Conservation (phyloP, 345 rosid genomes). For the Populus nigra region DNA sequence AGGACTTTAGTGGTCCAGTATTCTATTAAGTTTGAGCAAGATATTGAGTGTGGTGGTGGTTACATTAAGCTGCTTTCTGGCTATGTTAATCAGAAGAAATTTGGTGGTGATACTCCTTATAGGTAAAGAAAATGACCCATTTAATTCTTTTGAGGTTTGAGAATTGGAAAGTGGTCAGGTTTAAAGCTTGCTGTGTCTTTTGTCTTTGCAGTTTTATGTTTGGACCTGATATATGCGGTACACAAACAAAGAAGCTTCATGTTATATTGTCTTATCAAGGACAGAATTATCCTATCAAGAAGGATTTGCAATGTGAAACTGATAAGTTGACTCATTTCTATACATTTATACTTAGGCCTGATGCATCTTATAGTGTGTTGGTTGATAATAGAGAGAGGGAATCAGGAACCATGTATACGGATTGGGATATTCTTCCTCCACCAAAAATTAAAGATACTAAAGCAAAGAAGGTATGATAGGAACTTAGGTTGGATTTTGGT, state of each 20-base stretch:
- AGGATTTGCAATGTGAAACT: conserved; percentile 88
- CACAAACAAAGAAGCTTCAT: conserved; percentile 89
- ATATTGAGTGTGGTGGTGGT: conserved; percentile 96
- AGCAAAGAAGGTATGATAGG: conserved; percentile 64
- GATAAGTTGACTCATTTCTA: conserved; percentile 92
- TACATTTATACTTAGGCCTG: conserved; percentile 90
- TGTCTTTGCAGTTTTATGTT: conserved; percentile 74
- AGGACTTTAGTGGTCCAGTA: conserved; percentile 84
- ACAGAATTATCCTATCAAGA: conserved; percentile 84
- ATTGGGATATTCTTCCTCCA: conserved; percentile 97
- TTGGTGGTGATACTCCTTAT: conserved; percentile 98
- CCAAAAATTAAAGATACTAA: conserved; percentile 64
- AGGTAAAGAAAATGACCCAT: conserved; percentile 40
- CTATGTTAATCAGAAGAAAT: conserved; percentile 91
- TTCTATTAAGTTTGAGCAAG: conserved; percentile 81
- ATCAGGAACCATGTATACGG: conserved; percentile 83
- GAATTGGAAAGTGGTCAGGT: background rate
- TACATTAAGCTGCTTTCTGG: conserved; percentile 94
- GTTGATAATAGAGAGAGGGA: conserved; percentile 90
- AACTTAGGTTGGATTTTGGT: background rate
- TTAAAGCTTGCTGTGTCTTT: conserved; percentile 1
- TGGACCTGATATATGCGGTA: conserved; percentile 95
- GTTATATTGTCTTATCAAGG: conserved; percentile 87
- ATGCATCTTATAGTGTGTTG: conserved; percentile 76
- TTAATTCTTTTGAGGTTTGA: background rate